Percentiles rank a stretch among this genome's conserved stretches.
Evolutionary conservation across 768 basidiomycete genomes (phyloP).

Genomic region (Amanita molliuscula): DNA sequence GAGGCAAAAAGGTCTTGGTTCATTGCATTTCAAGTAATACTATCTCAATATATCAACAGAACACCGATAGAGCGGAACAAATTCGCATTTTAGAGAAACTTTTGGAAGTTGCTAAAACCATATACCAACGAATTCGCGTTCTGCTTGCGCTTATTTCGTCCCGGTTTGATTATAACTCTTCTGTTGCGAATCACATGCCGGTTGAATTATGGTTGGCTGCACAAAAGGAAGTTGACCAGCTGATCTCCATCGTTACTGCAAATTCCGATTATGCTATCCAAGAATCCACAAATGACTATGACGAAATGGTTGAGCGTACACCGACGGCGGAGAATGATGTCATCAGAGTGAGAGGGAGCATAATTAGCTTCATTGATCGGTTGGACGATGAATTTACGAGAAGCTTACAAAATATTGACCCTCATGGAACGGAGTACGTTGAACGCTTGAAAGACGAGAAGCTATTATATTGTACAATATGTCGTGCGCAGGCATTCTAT

Average conservation of each 20-base stretch:
- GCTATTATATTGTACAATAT: constrained; percentile 86
- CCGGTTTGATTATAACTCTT: constrained; percentile 94
- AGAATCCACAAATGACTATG: constrained; percentile 83
- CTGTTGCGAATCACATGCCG: constrained; percentile 80
- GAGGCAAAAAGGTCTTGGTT: constrained; percentile 84
- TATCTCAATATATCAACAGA: constrained; percentile 34
- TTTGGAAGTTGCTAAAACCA: constrained; percentile 73
- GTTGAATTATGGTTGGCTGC: constrained; percentile 85
- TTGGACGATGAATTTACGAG: constrained; percentile 98
- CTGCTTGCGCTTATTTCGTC: constrained; percentile 89
- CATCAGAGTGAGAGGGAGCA: constrained; percentile 86
- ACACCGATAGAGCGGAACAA: constrained; percentile 93
- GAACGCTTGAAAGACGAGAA: constrained; percentile 96
- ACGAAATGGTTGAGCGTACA: constrained; percentile 76
- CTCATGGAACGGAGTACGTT: constrained; percentile 98
- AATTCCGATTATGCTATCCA: constrained; percentile 78
- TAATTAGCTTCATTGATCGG: constrained; percentile 94
- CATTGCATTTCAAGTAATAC: constrained; percentile 2
- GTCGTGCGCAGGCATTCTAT: constrained; percentile 86
- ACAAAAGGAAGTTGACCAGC: constrained; percentile 79
- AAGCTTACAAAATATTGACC: constrained; percentile 95
- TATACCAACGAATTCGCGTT: constrained; percentile 91
- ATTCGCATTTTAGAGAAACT: constrained; percentile 84
- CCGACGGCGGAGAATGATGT: constrained; percentile 63
- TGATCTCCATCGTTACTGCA: constrained; percentile 67